Percentiles rank a stretch among this genome's conserved stretches.
phyloP scores from a whole-genome alignment of 306 rosid species.

The Medicago lupulina region DNA sequence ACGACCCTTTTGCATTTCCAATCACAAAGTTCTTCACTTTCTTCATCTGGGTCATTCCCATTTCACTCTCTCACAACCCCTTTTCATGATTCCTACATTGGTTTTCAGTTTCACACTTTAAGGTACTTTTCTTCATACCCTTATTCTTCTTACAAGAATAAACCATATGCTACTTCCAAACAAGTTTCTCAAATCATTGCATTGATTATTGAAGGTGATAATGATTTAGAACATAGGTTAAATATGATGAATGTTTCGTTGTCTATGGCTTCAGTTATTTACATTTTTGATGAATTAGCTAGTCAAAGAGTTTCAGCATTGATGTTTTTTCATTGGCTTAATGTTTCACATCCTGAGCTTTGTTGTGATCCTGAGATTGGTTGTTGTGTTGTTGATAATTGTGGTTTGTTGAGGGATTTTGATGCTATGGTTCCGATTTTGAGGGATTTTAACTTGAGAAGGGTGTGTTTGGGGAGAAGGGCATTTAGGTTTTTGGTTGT shows the following conservation, averaged over 20 bases:
- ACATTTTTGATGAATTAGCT: slow-evolving; percentile 53
- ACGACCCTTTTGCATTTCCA: slow-evolving; percentile 14
- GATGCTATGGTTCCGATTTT: slow-evolving; percentile 59
- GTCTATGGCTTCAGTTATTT: slow-evolving; percentile 40
- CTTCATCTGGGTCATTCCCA: slow-evolving; percentile 42
- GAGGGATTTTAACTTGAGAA: slow-evolving; percentile 43
- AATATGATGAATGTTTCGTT: slow-evolving; percentile 52
- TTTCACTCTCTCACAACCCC: slow-evolving; percentile 25
- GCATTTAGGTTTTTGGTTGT: slow-evolving; percentile 68
- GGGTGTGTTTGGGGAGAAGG: slow-evolving; percentile 39
- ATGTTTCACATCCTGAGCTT: slow-evolving; percentile 40
- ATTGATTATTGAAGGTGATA: slow-evolving; percentile 50
- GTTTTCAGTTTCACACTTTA: neutral
- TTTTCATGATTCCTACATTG: neutral
- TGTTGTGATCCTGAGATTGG: slow-evolving; percentile 52
- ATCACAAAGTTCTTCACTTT: slow-evolving; percentile 25
- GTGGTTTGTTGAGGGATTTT: slow-evolving; percentile 65
- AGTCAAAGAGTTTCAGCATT: slow-evolving; percentile 55
- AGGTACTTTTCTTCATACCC: slow-evolving; percentile 14
- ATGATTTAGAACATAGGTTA: slow-evolving; percentile 58
- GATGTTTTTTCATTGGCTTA: slow-evolving; percentile 68
- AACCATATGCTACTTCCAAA: slow-evolving; percentile 35
- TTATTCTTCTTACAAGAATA: slow-evolving; percentile 8
- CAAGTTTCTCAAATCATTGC: slow-evolving; percentile 56
- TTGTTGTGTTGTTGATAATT: slow-evolving; percentile 64